Evolutionary conservation across 805 yeast species (phyloP), one percentile per base, ranked within the genome.

Genomic region (Starmerella scarabaei): DNA sequence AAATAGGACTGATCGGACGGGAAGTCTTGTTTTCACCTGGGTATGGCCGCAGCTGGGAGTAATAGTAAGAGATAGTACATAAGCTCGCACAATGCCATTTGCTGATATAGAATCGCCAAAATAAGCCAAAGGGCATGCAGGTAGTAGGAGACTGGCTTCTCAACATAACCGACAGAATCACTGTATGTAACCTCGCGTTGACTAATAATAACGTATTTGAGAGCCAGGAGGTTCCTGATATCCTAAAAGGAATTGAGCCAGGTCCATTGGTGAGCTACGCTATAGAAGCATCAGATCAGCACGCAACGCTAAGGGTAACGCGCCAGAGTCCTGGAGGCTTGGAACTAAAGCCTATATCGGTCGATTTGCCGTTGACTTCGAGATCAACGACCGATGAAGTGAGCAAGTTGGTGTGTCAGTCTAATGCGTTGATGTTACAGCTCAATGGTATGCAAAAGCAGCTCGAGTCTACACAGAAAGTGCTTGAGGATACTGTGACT

Each of bases 1-100:
- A 24, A 24, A 24, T 24, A 24, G 27, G 27, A 24, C 27, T 24
- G 27, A 24, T 24, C 38, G 38, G 38, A 35, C 38, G 38, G 38
- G 38, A 35, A 35, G 38, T 35, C 38, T 35, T 35, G 38, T 35
- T 35, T 35, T 35, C 38, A 35, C 21, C 38, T 27, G 38, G 38
- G 38, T 35, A 35, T 35, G 38, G 38, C 38, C 38, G 38, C 38
- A 35, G 38, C 38, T 35, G n/a, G n/a, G n/a, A n/a, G n/a, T n/a
- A 28, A 12, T 12, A 18, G 30, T 18, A 21, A 9, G 15, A 9
- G 8, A 9, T 18, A 24, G 12, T 9, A 24, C 12, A 24, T 24
- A 24, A 24, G 12, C 12, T 24, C 12, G 12, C 12, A 24, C 12
- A 8, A 24, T 24, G 12, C 8, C 12, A 24, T 12, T 9, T 9